These are phyloP conservation scores for Kodamaea alishanica DNA, from an alignment of 1,139 yeast genomes.

Conservation along the genomic window DNA sequence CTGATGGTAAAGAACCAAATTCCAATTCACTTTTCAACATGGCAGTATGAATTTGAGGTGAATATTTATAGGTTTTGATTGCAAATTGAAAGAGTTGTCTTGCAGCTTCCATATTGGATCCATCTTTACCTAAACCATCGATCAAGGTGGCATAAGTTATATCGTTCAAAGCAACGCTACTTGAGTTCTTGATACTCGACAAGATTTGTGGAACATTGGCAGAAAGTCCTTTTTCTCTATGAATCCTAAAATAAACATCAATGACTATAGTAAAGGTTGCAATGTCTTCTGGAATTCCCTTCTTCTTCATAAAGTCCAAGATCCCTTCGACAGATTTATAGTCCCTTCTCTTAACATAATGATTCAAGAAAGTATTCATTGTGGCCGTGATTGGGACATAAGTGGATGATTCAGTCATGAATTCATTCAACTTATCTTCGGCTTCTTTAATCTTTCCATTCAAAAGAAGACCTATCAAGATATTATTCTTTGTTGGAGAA, in stretches of 20 bases:
- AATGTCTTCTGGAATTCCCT: slow-evolving; percentile 54
- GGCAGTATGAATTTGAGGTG: slow-evolving; percentile 49
- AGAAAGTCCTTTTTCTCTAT: slow-evolving; percentile 41
- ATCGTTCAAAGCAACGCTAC: slow-evolving; percentile 43
- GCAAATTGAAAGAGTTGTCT: slow-evolving; percentile 43
- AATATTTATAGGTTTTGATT: slow-evolving; percentile 31
- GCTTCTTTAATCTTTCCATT: slow-evolving; percentile 33
- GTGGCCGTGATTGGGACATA: slow-evolving; percentile 33
- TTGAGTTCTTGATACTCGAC: slow-evolving; percentile 37
- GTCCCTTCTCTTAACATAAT: slow-evolving; percentile 30
- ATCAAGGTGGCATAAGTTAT: slow-evolving; percentile 54
- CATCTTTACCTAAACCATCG: slow-evolving; percentile 51
- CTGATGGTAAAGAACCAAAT: slow-evolving; percentile 46
- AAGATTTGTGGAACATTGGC: slow-evolving; percentile 42
- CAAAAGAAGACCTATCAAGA: slow-evolving; percentile 32
- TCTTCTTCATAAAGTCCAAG: slow-evolving; percentile 33
- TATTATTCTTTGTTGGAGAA: slow-evolving; percentile 32
- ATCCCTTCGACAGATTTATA: slow-evolving; percentile 39
- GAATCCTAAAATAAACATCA: slow-evolving; percentile 51
- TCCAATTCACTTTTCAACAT: slow-evolving; percentile 58
- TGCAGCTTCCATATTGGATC: slow-evolving; percentile 50
- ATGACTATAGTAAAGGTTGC: slow-evolving; percentile 65
- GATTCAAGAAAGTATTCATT: slow-evolving; percentile 36
- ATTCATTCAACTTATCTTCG: slow-evolving; percentile 31
- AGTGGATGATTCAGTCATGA: slow-evolving; percentile 21